Conservation (phyloP, 306 rosid genomes). For the Quercus wislizeni region DNA sequence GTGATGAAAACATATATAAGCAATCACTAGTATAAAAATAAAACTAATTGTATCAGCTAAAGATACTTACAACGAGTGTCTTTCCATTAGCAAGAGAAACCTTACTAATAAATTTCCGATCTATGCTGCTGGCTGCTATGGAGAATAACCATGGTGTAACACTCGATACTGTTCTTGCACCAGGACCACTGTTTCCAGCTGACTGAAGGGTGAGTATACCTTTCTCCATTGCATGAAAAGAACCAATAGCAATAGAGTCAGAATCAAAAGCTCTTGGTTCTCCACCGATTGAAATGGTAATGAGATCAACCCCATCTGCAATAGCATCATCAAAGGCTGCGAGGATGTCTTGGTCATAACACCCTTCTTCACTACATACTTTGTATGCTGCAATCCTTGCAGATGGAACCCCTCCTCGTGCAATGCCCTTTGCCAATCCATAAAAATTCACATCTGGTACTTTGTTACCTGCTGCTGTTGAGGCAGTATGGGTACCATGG, state of each 20-base stretch:
- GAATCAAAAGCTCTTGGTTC: neutral
- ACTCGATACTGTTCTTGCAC: neutral
- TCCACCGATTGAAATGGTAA: slow-evolving; percentile 16
- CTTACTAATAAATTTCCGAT: slow-evolving; percentile 1
- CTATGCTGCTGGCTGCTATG: slow-evolving; percentile 24
- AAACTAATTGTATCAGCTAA: no score
- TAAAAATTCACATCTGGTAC: slow-evolving; percentile 4
- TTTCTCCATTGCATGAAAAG: slow-evolving; percentile 40
- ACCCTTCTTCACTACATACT: neutral
- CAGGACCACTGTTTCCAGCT: neutral
- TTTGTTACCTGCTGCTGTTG: slow-evolving; percentile 23
- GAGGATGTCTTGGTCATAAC: neutral
- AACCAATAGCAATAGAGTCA: slow-evolving; percentile 28
- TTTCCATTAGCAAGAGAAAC: slow-evolving; percentile 20
- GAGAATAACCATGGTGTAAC: slow-evolving; percentile 25
- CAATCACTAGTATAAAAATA: no score
- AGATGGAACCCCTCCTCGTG: slow-evolving; percentile 29
- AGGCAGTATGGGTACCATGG: slow-evolving; percentile 29
- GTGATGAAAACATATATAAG: no score
- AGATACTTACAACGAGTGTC: neutral
- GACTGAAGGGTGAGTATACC: slow-evolving; percentile 17
- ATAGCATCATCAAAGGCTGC: slow-evolving; percentile 47
- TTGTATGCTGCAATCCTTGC: slow-evolving; percentile 26
- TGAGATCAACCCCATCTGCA: slow-evolving; percentile 44
- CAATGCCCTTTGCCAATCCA: slow-evolving; percentile 13